Conservation (phyloP, 2,329 filamentous ascomycete genomes). For the Nemania sp. region DNA sequence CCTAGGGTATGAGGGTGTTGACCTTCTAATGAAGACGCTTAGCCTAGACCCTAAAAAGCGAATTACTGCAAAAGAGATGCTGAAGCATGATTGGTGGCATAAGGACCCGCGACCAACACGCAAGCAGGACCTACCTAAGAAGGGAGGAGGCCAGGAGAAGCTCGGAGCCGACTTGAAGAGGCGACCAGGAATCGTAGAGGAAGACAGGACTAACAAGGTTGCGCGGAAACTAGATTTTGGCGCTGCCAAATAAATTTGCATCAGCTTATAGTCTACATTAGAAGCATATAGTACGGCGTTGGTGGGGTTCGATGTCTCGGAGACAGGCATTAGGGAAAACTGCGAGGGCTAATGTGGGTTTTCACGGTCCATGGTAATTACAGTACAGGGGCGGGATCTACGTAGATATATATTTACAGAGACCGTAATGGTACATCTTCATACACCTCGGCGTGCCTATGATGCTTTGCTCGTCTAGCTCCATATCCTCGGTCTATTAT, state of each 20-base stretch:
- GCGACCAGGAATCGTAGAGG: constrained; percentile 77
- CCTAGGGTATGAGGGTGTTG: constrained; percentile 84
- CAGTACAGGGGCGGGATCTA: constrained; percentile 6
- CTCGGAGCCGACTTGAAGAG: constrained; percentile 86
- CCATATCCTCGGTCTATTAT: constrained; percentile 13
- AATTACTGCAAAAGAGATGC: constrained; percentile 79
- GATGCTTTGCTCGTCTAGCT: neutral
- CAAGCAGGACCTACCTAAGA: constrained; percentile 84
- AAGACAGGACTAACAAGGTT: constrained; percentile 77
- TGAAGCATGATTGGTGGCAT: constrained; percentile 89
- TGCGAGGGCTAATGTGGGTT: neutral
- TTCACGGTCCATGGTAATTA: neutral
- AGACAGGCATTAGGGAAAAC: constrained; percentile 4
- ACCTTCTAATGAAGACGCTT: constrained; percentile 87
- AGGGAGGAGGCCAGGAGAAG: constrained; percentile 77
- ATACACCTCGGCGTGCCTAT: constrained; percentile 30
- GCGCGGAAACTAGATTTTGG: constrained; percentile 87
- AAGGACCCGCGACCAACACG: constrained; percentile 84
- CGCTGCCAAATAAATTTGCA: constrained; percentile 53
- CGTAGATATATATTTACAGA: constrained; percentile 32
- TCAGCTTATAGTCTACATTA: constrained; percentile 5
- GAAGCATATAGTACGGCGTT: constrained; percentile 41
- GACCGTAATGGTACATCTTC: constrained; percentile 43
- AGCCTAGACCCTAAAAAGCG: constrained; percentile 87
- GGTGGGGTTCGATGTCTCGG: constrained; percentile 28